Conservation (phyloP, 352 stramenopile species). For the Phytophthora lateralis region DNA sequence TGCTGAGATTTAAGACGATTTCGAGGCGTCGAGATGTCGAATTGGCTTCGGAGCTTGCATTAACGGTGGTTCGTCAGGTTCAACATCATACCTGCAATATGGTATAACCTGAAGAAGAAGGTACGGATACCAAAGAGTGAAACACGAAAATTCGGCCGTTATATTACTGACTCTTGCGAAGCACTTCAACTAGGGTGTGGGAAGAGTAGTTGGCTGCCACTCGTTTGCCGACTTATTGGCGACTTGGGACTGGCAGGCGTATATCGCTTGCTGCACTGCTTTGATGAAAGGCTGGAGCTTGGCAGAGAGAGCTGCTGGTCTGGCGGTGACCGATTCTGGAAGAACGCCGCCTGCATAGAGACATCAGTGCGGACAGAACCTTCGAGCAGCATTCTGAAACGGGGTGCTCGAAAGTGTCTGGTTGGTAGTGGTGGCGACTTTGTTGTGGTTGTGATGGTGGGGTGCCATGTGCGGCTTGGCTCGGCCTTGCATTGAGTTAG, state of each 20-base stretch:
- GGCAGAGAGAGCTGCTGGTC: slow-evolving; percentile 8
- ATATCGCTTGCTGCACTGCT: neutral
- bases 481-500: no score
- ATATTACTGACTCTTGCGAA: neutral
- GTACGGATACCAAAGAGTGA: no score
- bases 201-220: neutral
- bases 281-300: neutral
- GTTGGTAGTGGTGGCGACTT: no score
- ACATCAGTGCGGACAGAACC: slow-evolving; percentile 6
- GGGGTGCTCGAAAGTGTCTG: no score
- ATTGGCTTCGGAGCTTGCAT: no score
- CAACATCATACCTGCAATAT: no score
- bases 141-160: neutral
- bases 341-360: slow-evolving; percentile 4
- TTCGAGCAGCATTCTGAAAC: slow-evolving; percentile 29
- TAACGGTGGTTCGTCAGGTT: no score
- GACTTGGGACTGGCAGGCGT: neutral
- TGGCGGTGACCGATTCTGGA: slow-evolving; percentile 6
- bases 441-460: no score
- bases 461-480: no score
- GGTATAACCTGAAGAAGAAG: no score
- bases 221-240: neutral
- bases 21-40: no score
- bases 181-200: neutral
- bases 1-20: no score